Evolutionary conservation across 2,329 filamentous ascomycete genomes (phyloP).

Genomic region (Mollisia scopiformis): DNA sequence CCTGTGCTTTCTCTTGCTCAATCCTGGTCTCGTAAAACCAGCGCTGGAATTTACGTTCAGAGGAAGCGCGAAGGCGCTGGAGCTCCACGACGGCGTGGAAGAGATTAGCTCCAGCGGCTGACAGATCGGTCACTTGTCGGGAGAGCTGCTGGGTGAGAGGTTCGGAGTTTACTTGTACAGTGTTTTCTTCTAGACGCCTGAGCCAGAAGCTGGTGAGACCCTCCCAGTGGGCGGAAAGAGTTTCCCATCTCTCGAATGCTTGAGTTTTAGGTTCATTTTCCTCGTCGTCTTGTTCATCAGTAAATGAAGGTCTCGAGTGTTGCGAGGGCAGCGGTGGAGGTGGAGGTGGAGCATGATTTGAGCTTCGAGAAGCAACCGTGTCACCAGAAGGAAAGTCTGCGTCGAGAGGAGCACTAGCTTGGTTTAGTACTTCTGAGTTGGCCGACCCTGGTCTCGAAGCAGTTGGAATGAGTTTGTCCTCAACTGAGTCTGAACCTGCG

Average conservation of each 20-base stretch:
- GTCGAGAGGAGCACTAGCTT: no score
- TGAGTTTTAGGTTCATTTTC: conserved; percentile 59
- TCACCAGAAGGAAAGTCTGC: no score
- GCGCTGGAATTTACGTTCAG: conserved; percentile 95
- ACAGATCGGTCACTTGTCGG: conserved; percentile 92
- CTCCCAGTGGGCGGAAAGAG: conserved; percentile 96
- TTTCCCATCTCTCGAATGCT: conserved; percentile 97
- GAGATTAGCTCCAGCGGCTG: conserved; percentile 92
- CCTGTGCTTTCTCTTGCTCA: conserved; percentile 83
- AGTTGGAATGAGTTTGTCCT: no score
- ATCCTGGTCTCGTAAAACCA: conserved; percentile 97
- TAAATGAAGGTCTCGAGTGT: no score
- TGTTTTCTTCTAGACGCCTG: conserved; percentile 86
- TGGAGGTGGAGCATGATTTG: no score
- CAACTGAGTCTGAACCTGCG: no score
- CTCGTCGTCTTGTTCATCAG: neutral
- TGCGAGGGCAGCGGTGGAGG: no score
- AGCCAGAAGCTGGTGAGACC: conserved; percentile 98
- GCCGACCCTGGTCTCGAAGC: no score
- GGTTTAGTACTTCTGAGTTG: no score
- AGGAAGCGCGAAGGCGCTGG: conserved; percentile 89
- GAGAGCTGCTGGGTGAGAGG: conserved; percentile 87
- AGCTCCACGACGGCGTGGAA: conserved; percentile 98
- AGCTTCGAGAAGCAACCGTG: no score
- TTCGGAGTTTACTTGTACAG: conserved; percentile 79